Percentiles rank a stretch among this genome's conserved stretches.
These are phyloP conservation scores for Fraxinus greggii DNA, from an alignment of 305 asterid species.

Conservation along the genomic window DNA sequence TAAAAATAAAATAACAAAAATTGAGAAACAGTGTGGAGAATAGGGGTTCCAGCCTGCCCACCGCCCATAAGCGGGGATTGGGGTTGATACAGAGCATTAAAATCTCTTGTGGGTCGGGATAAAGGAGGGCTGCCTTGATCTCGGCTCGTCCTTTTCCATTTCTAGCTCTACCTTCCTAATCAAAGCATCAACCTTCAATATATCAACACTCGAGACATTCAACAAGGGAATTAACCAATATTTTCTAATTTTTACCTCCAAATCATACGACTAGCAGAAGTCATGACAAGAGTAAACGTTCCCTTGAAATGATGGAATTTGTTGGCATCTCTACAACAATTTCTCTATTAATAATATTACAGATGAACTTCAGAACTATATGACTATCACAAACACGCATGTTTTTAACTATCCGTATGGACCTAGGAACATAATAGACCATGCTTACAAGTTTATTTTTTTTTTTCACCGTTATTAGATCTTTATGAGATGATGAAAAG, in stretches of 20 bases:
- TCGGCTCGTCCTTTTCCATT: background rate
- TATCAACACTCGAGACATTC: background rate
- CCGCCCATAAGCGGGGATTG: background rate
- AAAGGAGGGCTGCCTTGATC: background rate
- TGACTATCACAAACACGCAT: slow-evolving; percentile 69
- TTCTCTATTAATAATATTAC: slow-evolving; percentile 44
- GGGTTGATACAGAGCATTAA: background rate
- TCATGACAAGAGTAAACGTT: slow-evolving; percentile 57
- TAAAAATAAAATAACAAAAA: background rate
- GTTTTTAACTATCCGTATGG: slow-evolving; percentile 57
- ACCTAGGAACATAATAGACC: slow-evolving; percentile 35
- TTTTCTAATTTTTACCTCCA: background rate
- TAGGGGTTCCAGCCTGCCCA: background rate
- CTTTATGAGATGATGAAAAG: background rate
- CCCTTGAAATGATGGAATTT: slow-evolving; percentile 65
- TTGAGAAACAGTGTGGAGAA: background rate
- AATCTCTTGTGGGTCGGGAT: background rate
- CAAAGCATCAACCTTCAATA: background rate
- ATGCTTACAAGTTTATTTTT: background rate
- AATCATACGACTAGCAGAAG: slow-evolving; percentile 40
- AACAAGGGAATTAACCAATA: background rate
- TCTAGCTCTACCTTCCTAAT: background rate
- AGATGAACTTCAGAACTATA: slow-evolving; percentile 46
- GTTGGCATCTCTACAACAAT: slow-evolving; percentile 61
- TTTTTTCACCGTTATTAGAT: background rate